Percentiles rank a stretch among this genome's conserved stretches.
Conservation (phyloP, 2,329 filamentous ascomycete genomes). For the Scolecobasidium constrictum region DNA sequence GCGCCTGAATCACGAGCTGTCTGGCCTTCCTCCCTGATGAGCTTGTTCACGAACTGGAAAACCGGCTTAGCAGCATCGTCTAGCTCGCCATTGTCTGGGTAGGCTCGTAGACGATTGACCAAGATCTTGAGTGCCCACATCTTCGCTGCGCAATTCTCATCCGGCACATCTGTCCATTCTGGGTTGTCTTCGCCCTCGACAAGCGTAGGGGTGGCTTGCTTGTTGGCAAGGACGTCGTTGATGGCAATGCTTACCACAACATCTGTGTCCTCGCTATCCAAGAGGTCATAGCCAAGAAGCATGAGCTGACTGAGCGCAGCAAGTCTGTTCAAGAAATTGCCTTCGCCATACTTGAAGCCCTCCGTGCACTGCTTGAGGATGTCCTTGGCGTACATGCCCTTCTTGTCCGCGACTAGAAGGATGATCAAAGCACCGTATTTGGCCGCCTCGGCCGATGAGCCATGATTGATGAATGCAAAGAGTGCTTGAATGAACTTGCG, state of each 20-base stretch:
- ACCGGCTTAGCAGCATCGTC: slow-evolving; percentile 50
- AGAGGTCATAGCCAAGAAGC: slow-evolving; percentile 60
- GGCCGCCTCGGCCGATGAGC: slow-evolving; percentile 68
- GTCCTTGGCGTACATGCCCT: slow-evolving; percentile 77
- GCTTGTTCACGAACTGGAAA: slow-evolving; percentile 66
- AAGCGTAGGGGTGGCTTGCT: slow-evolving; percentile 44
- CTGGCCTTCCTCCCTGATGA: slow-evolving; percentile 69
- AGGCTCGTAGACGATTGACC: slow-evolving; percentile 66
- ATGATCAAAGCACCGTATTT: slow-evolving; percentile 93
- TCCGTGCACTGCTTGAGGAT: slow-evolving; percentile 67
- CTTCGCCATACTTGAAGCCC: slow-evolving; percentile 59
- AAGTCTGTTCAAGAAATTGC: slow-evolving; percentile 65
- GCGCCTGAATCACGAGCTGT: slow-evolving; percentile 61
- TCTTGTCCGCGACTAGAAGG: slow-evolving; percentile 63
- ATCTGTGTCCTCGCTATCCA: slow-evolving; percentile 58
- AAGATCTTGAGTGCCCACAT: slow-evolving; percentile 73
- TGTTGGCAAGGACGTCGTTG: slow-evolving; percentile 60
- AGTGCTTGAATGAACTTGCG: slow-evolving; percentile 73
- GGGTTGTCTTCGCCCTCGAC: slow-evolving; percentile 35
- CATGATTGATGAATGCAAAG: slow-evolving; percentile 72
- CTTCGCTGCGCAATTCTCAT: slow-evolving; percentile 77
- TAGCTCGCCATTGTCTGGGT: slow-evolving; percentile 34
- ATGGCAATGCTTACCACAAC: slow-evolving; percentile 60
- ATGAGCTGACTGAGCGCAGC: slow-evolving; percentile 65
- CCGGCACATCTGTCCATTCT: slow-evolving; percentile 45